Conservation (phyloP, 768 basidiomycete species). For the Lentinula aciculospora region DNA sequence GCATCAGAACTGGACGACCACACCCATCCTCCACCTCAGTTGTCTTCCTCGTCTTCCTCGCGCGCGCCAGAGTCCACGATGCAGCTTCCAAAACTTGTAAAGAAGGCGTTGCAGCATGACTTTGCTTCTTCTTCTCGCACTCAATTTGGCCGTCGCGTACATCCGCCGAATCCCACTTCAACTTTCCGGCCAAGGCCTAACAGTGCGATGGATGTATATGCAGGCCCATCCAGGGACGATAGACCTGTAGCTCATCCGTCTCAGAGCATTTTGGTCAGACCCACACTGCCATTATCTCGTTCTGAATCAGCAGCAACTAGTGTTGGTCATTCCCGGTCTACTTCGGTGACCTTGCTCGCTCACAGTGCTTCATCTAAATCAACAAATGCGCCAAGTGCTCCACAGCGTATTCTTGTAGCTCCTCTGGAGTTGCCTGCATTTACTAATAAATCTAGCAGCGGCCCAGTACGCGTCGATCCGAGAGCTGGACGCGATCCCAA, state of each 20-base stretch:
- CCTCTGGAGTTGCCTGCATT: neutral
- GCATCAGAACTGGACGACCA: slow-evolving; percentile 16
- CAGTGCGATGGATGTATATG: neutral
- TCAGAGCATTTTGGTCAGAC: neutral
- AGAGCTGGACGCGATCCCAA: neutral
- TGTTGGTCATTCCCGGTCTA: neutral
- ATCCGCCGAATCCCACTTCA: neutral
- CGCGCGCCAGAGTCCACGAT: neutral
- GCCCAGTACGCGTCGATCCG: neutral
- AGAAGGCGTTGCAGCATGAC: neutral
- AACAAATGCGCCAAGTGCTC: neutral
- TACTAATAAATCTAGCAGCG: neutral
- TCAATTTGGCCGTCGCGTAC: neutral
- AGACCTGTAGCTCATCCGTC: neutral
- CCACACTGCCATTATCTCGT: neutral
- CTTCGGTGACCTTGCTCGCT: neutral
- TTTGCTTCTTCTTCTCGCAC: neutral
- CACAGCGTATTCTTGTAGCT: neutral
- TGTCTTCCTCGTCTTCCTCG: neutral
- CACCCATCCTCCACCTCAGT: neutral
- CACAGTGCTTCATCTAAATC: neutral
- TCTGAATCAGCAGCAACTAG: slow-evolving; percentile 3
- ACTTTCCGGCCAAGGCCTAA: neutral
- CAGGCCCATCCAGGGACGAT: neutral
- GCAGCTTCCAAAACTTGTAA: neutral